These are phyloP conservation scores for Cordyceps fumosorosea DNA, from an alignment of 2,329 filamentous ascomycete species.

Conservation along the genomic window DNA sequence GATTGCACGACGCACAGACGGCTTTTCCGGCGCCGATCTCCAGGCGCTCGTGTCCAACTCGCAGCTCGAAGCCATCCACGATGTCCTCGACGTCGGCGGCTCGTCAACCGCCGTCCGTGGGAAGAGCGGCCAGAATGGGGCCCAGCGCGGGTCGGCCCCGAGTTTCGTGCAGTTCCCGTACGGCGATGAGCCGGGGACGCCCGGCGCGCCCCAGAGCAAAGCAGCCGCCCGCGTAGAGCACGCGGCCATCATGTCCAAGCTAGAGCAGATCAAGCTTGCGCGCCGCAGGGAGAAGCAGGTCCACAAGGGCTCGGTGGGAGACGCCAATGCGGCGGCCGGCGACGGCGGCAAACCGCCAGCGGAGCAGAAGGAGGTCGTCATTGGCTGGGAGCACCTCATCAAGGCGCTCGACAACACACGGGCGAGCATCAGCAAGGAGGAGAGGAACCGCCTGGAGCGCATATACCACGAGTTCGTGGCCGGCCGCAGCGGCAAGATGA, in stretches of 20 bases:
- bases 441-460: conserved; percentile 63
- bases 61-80: conserved; percentile 93
- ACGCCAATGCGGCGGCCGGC: not conserved
- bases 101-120: conserved; percentile 22
- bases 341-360: conserved; percentile 23
- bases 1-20: conserved; percentile 73
- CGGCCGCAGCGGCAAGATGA: conserved; percentile 91
- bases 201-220: conserved; percentile 39
- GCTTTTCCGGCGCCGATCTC: conserved; percentile 89
- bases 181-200: conserved; percentile 43
- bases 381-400: conserved; percentile 76
- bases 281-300: conserved; percentile 42
- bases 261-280: conserved; percentile 69
- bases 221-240: conserved; percentile 62
- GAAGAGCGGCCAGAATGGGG: conserved; percentile 28
- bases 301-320: conserved; percentile 20
- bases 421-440: conserved; percentile 73
- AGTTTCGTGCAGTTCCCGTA: conserved; percentile 82
- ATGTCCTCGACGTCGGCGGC: conserved; percentile 61
- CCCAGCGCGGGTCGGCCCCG: conserved; percentile 27
- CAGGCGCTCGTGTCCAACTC: conserved; percentile 95
- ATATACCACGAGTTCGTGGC: conserved; percentile 94
- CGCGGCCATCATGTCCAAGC: conserved; percentile 71
- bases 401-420: conserved; percentile 71
- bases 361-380: conserved; percentile 63